Percentiles rank a stretch among this genome's conserved stretches.
phyloP scores from a whole-genome alignment of 768 basidiomycete species.

The Tulasnella sp. region DNA sequence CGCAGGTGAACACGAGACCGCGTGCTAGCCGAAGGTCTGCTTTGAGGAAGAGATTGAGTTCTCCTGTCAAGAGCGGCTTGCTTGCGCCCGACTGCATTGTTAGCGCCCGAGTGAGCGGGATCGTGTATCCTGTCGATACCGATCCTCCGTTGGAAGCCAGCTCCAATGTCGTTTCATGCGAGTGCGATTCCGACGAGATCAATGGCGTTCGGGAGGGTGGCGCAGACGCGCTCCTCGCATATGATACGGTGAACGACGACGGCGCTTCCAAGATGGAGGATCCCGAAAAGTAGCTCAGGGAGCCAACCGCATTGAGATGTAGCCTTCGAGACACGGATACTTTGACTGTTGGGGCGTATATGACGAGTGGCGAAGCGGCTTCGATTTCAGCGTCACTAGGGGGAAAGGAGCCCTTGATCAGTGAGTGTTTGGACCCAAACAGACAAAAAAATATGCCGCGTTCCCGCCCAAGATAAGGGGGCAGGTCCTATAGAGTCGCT shows the following conservation, averaged over 20 bases:
- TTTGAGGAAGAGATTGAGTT: not conserved
- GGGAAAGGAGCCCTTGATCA: not conserved
- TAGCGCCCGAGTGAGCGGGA: slow-evolving; percentile 5
- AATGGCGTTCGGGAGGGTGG: not conserved
- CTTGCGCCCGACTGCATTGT: not conserved
- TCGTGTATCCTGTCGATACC: not conserved
- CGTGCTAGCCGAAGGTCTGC: not conserved
- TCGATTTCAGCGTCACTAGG: not conserved
- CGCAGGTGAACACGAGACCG: slow-evolving; percentile 2
- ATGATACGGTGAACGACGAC: slow-evolving; percentile 1
- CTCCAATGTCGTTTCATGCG: not conserved
- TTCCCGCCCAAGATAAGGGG: not conserved
- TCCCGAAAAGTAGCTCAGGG: not conserved
- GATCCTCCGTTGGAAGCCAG: not conserved
- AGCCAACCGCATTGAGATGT: slow-evolving; percentile 2
- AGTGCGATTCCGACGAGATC: not conserved
- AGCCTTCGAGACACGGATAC: not conserved
- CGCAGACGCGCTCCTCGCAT: not conserved
- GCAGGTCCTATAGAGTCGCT: not conserved
- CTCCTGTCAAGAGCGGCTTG: not conserved
- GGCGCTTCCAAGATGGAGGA: not conserved
- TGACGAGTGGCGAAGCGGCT: not conserved
- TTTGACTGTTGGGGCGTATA: not conserved
- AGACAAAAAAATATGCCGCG: not conserved
- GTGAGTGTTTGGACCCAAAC: not conserved